phyloP scores from a whole-genome alignment of 805 yeast genomes.

The Debaryomyces hansenii region DNA sequence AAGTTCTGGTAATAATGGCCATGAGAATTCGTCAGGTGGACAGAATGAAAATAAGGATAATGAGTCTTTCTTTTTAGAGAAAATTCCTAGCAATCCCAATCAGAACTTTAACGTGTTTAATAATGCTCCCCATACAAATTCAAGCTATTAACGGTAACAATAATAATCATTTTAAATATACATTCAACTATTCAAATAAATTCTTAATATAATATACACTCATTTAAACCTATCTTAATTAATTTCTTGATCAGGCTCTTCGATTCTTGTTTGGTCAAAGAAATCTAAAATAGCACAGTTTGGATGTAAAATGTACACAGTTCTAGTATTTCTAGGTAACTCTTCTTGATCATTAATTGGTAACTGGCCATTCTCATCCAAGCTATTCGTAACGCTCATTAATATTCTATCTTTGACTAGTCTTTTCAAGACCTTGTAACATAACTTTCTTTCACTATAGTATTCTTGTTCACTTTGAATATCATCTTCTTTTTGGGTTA shows the following conservation, averaged over 20 bases:
- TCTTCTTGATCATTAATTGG: constrained; percentile 15
- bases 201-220: neutral
- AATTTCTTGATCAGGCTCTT: constrained; percentile 9
- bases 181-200: neutral
- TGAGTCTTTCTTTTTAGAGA: neutral
- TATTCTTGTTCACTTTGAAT: constrained; percentile 69
- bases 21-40: neutral
- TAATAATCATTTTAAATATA: neutral
- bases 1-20: neutral
- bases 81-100: neutral
- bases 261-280: constrained; percentile 41
- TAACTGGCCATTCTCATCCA: constrained; percentile 27
- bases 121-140: neutral
- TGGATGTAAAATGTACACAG: constrained; percentile 62
- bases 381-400: constrained; percentile 49
- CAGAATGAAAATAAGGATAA: constrained; percentile 1
- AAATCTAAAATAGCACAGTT: constrained; percentile 78
- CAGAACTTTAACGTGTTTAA: neutral
- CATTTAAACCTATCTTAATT: neutral
- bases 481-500: constrained; percentile 69
- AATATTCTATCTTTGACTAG: constrained; percentile 82
- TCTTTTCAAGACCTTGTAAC: constrained; percentile 77
- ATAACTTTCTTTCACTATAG: constrained; percentile 66
- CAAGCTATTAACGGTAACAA: neutral
- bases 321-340: constrained; percentile 20